Evolutionary conservation across 176 grass and related monocot genomes (phyloP), one percentile per base, ranked within the genome.

Genomic region (Carex littledalei): DNA sequence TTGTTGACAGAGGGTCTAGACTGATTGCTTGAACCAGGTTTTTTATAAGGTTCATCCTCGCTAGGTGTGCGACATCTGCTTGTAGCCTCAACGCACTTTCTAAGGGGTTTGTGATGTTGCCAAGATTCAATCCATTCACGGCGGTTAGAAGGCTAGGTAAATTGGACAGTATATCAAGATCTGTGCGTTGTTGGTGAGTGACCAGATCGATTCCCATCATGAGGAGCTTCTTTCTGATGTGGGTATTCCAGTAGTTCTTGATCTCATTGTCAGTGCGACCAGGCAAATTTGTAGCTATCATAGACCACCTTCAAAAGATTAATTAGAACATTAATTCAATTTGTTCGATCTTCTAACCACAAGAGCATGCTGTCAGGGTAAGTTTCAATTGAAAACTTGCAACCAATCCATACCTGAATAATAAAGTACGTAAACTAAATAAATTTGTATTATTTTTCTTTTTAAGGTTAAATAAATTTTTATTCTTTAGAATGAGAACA

Each of bases 161-260:
- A 56, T 75, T 52, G 10, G 71, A 52, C 11, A 75, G 71, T 8
- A 52, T 52, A 24, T 78, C 14, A 26, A 57, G 49, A 17, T 78
- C 74, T 1, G 74, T 78, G 74, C 74, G 74, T 57, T 0, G 50
- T 2, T 2, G 13, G 18, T 84, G 68, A 52, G 80, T 87, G 9
- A 32, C 24, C 0, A 68, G 79, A 41, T 87, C 80, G 12, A 87
- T 34, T 12, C 80, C 86, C n/a, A 78, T 80, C 68, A 83, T 59
- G 26, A 76, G 62, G 18, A 87, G 64, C 74, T 82, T 87, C 80
- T 84, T 87, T 52, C 75, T 62, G 80, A 87, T 84, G 54, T 63
- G 52, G 16, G 86, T 87, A 55, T 87, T 87, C 86, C 86, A 87
- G 6, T 87, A 82, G 56, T 87, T 87, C 80, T 87, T 87, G 58